A percentile compares a stretch with the other conserved stretches of the same genome.
phyloP scores from a whole-genome alignment of 2,329 filamentous ascomycete genomes.

The Pestalotiopsis sp. region DNA sequence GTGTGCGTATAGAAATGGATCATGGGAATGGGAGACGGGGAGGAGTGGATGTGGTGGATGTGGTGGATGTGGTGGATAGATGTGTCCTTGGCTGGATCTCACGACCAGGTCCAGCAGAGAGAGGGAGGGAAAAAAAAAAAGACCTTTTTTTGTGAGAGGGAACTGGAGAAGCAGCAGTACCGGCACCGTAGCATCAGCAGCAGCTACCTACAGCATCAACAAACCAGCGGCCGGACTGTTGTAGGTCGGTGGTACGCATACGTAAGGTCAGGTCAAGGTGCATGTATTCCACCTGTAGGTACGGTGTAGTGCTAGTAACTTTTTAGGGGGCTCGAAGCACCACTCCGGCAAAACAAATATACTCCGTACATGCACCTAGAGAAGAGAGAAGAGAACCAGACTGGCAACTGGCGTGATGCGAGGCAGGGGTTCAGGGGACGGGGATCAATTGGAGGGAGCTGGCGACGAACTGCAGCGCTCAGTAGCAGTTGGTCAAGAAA shows the following conservation, averaged over 20 bases:
- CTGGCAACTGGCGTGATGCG: slow-evolving; percentile 4
- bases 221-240: neutral
- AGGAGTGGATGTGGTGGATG: slow-evolving; percentile 4
- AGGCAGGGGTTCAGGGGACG: neutral
- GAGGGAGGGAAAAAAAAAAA: neutral
- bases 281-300: neutral
- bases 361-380: neutral
- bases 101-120: neutral
- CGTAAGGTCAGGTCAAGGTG: neutral
- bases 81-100: slow-evolving; percentile 5
- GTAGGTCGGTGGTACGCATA: neutral
- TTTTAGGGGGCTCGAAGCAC: neutral
- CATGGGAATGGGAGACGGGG: neutral
- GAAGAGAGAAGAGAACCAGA: neutral
- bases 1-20: slow-evolving; percentile 3
- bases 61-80: slow-evolving; percentile 8
- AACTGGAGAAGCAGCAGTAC: neutral
- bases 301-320: neutral
- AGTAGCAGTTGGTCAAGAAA: neutral
- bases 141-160: neutral
- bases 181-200: neutral
- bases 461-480: neutral
- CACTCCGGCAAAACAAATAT: neutral
- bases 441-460: neutral
- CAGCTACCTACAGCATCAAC: neutral